Evolutionary conservation across 1,284 basidiomycete genomes (phyloP), one percentile per base, ranked within the genome.

Genomic region (Malassezia psittaci): DNA sequence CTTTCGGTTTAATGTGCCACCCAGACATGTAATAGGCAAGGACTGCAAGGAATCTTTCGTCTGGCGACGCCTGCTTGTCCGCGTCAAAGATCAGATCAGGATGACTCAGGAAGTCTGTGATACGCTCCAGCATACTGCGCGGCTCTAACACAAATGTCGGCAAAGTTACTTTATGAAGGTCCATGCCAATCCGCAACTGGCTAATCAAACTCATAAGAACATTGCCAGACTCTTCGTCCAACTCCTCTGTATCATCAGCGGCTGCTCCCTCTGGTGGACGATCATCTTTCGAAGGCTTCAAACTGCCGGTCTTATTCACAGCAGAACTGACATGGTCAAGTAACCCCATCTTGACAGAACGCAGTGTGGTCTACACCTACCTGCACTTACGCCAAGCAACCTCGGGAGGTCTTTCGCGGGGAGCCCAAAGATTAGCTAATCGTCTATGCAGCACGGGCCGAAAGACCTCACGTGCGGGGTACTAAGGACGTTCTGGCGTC

Each of bases 1-100:
- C 93, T 77, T 90, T 94, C 39, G 93, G 91, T 78, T 98, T 96
- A 79, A 96, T 94, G 77, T 98, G 94, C 93, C 93, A 99, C 42
- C 93, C 93, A n/a, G 88, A 87, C 42, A 96, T 84, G 75, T 96
- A 98, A 77, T 94, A 96, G 54, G 88, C 85, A 48, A 96, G 81
- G 4, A 96, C 88, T 54, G 85, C 82, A 61, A 96, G 80, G 76
- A 96, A 96, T 37, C 94, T 81, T 72, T 94, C 88, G 74, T 94
- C 86, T 35, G 89, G 83, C 67, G 89, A 83, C 41, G 82, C 79
- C 67, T 83, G 82, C 34, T 81, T 75, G 68, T 88, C 86, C 46
- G 86, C 86, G 49, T 87, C 88, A 78, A 93, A 96, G 75, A 98
- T 85, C 72, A 96, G 84, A 78, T 98, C 91, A 24, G 94, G 90